These are phyloP conservation scores for Neofusicoccum sp. DNA, from an alignment of 2,329 filamentous ascomycete species.

Conservation along the genomic window DNA sequence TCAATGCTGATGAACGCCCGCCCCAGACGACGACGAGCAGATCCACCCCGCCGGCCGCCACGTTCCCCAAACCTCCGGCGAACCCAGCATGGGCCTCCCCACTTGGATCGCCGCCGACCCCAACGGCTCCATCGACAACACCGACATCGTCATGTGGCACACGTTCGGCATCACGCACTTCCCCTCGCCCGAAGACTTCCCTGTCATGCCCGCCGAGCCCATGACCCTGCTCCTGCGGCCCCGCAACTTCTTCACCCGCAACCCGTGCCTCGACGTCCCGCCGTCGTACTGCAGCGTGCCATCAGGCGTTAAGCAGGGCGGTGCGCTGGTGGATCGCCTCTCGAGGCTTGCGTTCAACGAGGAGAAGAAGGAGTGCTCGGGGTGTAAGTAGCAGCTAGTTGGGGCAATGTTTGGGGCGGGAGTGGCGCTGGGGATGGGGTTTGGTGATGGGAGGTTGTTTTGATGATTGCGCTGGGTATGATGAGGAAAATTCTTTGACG, in stretches of 20 bases:
- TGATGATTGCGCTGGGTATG: not conserved
- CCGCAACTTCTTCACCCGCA: conserved; percentile 77
- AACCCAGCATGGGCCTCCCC: conserved; percentile 69
- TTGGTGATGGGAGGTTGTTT: not conserved
- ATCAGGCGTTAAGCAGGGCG: conserved; percentile 60
- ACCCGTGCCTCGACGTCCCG: conserved; percentile 77
- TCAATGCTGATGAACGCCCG: conserved; percentile 1
- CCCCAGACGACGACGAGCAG: conserved; percentile 71
- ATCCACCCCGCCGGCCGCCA: conserved; percentile 84
- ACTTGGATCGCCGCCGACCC: conserved; percentile 73
- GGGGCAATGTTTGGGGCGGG: not conserved
- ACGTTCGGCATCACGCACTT: conserved; percentile 91
- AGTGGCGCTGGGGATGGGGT: not conserved
- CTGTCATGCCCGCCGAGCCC: conserved; percentile 79
- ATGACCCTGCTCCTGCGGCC: conserved; percentile 78
- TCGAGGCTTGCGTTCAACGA: conserved; percentile 47
- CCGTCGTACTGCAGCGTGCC: conserved; percentile 73
- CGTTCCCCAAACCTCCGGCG: conserved; percentile 82
- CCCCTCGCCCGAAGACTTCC: conserved; percentile 85
- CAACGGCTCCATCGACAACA: conserved; percentile 68
- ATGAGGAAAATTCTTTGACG: not conserved
- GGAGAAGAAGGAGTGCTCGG: conserved; percentile 4
- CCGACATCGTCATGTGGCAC: conserved; percentile 88
- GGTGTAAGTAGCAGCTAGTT: not conserved
- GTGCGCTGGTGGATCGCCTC: conserved; percentile 48